Conservation (phyloP, 2,329 filamentous ascomycete genomes). For the Alternaria sp. region DNA sequence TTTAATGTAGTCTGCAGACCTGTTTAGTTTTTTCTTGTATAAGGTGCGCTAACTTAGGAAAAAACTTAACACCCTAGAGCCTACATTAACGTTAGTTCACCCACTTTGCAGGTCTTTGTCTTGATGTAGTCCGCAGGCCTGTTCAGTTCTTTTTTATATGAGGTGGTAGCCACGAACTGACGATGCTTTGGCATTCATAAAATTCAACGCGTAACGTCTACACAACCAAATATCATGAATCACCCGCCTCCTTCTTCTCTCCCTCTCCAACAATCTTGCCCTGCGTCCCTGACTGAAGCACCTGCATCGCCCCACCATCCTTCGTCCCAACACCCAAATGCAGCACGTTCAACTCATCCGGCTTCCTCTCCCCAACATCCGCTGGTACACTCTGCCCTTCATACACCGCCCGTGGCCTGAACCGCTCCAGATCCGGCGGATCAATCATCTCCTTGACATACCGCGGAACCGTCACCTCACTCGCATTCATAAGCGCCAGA, state of each 20-base stretch:
- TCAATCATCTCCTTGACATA: constrained; percentile 72
- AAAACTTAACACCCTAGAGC: no score
- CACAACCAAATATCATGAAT: neutral
- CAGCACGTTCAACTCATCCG: constrained; percentile 32
- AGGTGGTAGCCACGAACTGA: neutral
- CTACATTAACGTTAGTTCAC: neutral
- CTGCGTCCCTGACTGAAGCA: constrained; percentile 6
- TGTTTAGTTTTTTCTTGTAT: no score
- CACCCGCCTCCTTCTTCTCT: neutral
- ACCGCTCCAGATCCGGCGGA: constrained; percentile 71
- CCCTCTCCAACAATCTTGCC: neutral
- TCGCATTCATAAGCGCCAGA: constrained; percentile 78
- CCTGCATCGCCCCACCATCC: constrained; percentile 23
- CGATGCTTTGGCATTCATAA: neutral
- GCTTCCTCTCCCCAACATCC: constrained; percentile 18
- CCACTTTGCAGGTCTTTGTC: no score
- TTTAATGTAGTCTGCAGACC: no score
- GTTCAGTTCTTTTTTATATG: no score
- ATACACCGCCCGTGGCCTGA: constrained; percentile 56
- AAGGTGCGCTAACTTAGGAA: neutral
- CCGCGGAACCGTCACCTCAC: constrained; percentile 83
- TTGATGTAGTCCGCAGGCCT: no score
- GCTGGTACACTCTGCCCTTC: constrained; percentile 17
- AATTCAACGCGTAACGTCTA: neutral
- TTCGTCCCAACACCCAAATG: constrained; percentile 27